phyloP scores from a whole-genome alignment of 208 protist species.

The Strigomonas galati region DNA sequence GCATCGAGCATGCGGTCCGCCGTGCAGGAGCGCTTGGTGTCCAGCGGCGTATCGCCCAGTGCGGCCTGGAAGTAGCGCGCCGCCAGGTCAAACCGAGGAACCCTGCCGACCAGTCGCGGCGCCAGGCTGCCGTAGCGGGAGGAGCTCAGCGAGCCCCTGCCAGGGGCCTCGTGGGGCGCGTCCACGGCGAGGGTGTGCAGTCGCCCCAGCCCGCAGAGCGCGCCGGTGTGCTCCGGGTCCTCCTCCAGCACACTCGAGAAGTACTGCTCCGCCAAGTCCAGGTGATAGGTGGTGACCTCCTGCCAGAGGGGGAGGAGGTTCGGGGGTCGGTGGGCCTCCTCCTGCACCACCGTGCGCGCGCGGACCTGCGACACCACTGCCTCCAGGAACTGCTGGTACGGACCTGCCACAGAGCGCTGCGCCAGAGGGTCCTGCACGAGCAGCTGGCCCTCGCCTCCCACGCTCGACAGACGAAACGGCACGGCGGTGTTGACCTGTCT shows the following conservation, averaged over 20 bases:
- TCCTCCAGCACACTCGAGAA: constrained; percentile 35
- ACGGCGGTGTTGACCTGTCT: constrained; percentile 11
- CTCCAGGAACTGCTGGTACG: neutral
- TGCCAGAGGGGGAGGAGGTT: neutral
- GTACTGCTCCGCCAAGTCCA: constrained; percentile 31
- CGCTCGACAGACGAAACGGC: neutral
- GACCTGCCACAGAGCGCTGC: neutral
- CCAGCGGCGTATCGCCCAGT: neutral
- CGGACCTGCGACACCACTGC: neutral
- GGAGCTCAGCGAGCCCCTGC: neutral
- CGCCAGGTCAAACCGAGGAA: constrained; percentile 1
- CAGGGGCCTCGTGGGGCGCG: neutral
- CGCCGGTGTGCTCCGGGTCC: constrained; percentile 40
- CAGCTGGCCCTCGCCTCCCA: neutral
- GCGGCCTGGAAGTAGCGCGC: constrained; percentile 11
- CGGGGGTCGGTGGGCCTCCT: neutral
- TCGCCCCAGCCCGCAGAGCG: constrained; percentile 53
- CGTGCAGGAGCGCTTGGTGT: neutral
- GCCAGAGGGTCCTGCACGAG: constrained; percentile 1
- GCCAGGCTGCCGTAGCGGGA: neutral
- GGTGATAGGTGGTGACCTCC: constrained; percentile 12
- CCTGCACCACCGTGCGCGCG: neutral
- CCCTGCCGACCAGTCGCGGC: neutral
- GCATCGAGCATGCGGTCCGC: constrained; percentile 18
- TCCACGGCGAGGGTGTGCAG: constrained; percentile 29